Evolutionary conservation across 257 asterid species (phyloP), one percentile per base, ranked within the genome.

Genomic region (Verbena officinalis): DNA sequence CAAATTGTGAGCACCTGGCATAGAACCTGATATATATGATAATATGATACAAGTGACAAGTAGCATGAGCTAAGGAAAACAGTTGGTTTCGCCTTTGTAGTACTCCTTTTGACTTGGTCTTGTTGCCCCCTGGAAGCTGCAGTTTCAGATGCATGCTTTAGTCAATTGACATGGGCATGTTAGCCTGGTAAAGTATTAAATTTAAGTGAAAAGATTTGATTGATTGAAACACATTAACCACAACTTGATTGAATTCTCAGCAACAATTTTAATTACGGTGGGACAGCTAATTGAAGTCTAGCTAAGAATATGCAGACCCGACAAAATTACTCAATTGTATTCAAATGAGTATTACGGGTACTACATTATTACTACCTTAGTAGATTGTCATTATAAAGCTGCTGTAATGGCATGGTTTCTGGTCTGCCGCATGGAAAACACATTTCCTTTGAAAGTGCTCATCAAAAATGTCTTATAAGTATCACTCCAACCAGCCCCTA

Each of bases 401-500:
- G 40, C 8, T 1, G 15, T 15, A 8, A 15, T 20, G 61, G 4
- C 45, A 36, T 15, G 23, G 10, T 15, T 15, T 45, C 11, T 12
- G 5, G 40, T 15, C 44, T 38, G 62, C 43, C 30, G 31, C 46
- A 42, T 31, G 53, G 61, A 22, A 22, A 50, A 42, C 16, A 15
- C 51, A 40, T 19, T 39, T 42, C 34, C 34, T 65, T 33, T 52
- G 13, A 10, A 36, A 27, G 21, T 51, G 30, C 30, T 4, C 27
- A 49, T 54, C 19, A 16, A 22, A 48, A 48, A 2, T 33, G 50
- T 63, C n/a, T n/a, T n/a, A n/a, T n/a, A n/a, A 46, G 33, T 10
- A 22, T 50, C 56, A 31, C 7, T 23, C 57, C 67, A 16, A n/a
- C 5, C 36, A 39, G 24, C 53, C 53, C 53, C 15, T 60, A 20